Evolutionary conservation across 129 eudicot genomes (phyloP), one percentile per base, ranked within the genome.

Genomic region (Flaveria linearis): DNA sequence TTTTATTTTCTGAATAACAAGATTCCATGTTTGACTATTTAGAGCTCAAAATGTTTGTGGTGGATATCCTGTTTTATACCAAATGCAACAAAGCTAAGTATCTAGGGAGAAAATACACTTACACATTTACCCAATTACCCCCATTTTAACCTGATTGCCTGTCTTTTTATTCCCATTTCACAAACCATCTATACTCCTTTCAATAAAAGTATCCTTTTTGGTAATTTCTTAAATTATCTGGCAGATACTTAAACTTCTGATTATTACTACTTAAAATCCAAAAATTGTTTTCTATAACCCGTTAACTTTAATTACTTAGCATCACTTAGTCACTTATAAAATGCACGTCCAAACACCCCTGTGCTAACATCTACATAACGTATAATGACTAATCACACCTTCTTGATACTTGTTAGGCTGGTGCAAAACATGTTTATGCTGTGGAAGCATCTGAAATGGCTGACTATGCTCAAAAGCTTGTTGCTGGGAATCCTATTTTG

Each of bases 401-500:
- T 33, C 36, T 77, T 43, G 36, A 52, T 39, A 56, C 41, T 58
- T 67, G 30, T 57, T 75, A 95, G 99, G 99, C 99, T 79, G 99
- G 99, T 75, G 99, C 97, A 46, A 94, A 78, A 43, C 99, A 94
- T 86, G 99, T 94, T 73, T 94, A 94, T 83, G 99, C 97, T 65
- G 96, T 95, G 80, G 99, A 95, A 82, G 99, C 99, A 45, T 95
- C 99, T 78, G 99, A 95, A 80, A 95, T 95, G 97, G 96, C 99
- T 74, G 97, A 91, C 45, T 95, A 91, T 85, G 99, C 99, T 68
- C 82, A 86, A 43, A 86, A 87, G 80, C 97, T 95, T 60, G 89
- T 95, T 83, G 96, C 92, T 49, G 99, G 97, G 69, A 95, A 95
- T 76, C 99, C 99, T 17, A 70, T 76, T 14, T 82, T 91, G 71